Conservation (phyloP, 2,329 filamentous ascomycete species). For the Neocatenulostroma microsporum region DNA sequence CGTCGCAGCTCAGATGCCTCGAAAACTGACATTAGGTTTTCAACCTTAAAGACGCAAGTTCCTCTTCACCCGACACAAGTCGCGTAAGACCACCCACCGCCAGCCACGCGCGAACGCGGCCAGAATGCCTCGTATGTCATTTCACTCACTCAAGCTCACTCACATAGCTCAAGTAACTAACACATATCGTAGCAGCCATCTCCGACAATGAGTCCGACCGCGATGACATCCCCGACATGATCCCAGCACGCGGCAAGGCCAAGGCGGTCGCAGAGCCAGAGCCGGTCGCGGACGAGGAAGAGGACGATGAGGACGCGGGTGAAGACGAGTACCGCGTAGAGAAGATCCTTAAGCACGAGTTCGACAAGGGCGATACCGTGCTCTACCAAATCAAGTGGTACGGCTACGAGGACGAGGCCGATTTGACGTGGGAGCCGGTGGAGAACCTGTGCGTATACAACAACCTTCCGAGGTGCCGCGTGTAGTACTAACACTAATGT, state of each 20-base stretch:
- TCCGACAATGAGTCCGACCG: conserved; percentile 30
- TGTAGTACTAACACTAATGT: conserved; percentile 1
- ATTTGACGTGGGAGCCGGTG: conserved; percentile 73
- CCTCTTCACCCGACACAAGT: too few relatives aligned
- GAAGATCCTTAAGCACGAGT: conserved; percentile 59
- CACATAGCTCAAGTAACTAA: conserved; percentile 2
- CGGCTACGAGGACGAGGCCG: conserved; percentile 61
- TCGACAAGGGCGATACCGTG: conserved; percentile 48
- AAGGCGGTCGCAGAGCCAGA: conserved; percentile 24
- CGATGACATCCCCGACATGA: conserved; percentile 22
- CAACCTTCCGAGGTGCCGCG: conserved; percentile 1
- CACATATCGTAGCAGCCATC: conserved; percentile 35
- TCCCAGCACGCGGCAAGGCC: conserved; percentile 9
- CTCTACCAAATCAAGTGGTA: conserved; percentile 74
- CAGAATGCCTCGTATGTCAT: conserved; percentile 24
- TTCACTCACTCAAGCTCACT: not conserved
- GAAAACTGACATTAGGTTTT: too few relatives aligned
- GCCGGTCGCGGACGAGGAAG: conserved; percentile 26
- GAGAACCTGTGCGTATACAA: conserved; percentile 53
- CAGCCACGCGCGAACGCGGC: too few relatives aligned
- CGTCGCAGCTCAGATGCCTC: not conserved
- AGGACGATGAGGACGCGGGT: conserved; percentile 40
- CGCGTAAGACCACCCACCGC: too few relatives aligned
- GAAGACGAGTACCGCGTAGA: conserved; percentile 63
- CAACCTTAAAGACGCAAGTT: too few relatives aligned